A percentile compares a stretch with the other conserved stretches of the same genome.
These are phyloP conservation scores for Phycomyces nitens DNA, from an alignment of 192 early-diverging fungal species.

Conservation along the genomic window DNA sequence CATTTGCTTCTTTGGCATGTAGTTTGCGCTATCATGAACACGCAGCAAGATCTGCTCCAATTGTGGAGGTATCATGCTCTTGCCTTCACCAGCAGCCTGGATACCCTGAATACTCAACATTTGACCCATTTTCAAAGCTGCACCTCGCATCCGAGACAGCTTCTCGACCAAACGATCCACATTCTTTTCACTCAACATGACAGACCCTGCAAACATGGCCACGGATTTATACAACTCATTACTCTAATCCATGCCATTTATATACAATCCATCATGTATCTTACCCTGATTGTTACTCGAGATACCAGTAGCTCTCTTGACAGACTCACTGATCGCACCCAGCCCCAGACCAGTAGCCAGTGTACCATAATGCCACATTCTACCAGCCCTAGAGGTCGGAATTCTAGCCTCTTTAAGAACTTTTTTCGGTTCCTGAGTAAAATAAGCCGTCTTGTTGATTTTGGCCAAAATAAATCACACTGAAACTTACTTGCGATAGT, in stretches of 20 bases:
- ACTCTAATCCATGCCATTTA: background rate
- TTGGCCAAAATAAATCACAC: too few relatives aligned
- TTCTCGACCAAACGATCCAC: slow-evolving; percentile 84
- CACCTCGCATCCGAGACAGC: slow-evolving; percentile 90
- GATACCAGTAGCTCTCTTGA: slow-evolving; percentile 57
- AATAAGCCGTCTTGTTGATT: background rate
- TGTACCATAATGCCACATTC: slow-evolving; percentile 82
- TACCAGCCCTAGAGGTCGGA: slow-evolving; percentile 71
- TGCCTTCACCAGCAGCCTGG: slow-evolving; percentile 28
- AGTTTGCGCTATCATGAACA: slow-evolving; percentile 94
- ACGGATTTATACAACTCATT: slow-evolving; percentile 17
- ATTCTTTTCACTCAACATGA: slow-evolving; percentile 71
- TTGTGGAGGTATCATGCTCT: slow-evolving; percentile 71
- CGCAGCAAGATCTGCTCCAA: slow-evolving; percentile 76
- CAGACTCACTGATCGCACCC: slow-evolving; percentile 66
- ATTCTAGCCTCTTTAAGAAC: slow-evolving; percentile 52
- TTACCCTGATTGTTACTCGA: slow-evolving; percentile 23
- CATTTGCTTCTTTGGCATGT: slow-evolving; percentile 89
- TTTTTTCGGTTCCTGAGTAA: slow-evolving; percentile 1
- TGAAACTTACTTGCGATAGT: background rate
- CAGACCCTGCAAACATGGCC: slow-evolving; percentile 41
- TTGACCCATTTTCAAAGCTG: slow-evolving; percentile 95
- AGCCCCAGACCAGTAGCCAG: slow-evolving; percentile 69
- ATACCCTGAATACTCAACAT: slow-evolving; percentile 95
- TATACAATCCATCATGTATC: background rate